phyloP scores from a whole-genome alignment of 2,329 filamentous ascomycete species.

The Grosmannia clavigera region DNA sequence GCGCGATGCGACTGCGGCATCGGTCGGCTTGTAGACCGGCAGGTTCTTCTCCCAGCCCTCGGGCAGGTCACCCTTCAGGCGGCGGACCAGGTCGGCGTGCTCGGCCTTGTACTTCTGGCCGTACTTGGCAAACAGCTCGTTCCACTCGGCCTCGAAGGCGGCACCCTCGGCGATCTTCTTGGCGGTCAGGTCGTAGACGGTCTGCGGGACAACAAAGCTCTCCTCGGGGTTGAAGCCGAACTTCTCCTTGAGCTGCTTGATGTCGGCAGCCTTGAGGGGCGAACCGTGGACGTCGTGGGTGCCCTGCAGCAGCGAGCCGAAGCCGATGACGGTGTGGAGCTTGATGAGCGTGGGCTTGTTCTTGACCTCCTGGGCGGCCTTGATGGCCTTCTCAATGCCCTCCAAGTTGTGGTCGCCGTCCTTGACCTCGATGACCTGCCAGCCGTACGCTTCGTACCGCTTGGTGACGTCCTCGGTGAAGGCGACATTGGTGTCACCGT shows the following conservation, averaged over 20 bases:
- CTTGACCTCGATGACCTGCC: conserved; percentile 75
- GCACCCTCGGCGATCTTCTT: conserved; percentile 79
- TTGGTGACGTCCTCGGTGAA: conserved; percentile 96
- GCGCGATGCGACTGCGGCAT: conserved; percentile 77
- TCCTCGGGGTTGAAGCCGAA: conserved; percentile 94
- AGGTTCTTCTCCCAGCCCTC: conserved; percentile 94
- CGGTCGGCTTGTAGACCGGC: conserved; percentile 77
- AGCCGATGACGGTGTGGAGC: conserved; percentile 94
- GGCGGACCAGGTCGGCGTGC: conserved; percentile 68
- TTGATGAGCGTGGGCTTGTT: conserved; percentile 97
- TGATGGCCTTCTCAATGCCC: conserved; percentile 78
- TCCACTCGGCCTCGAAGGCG: conserved; percentile 88
- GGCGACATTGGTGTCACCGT: conserved; percentile 88
- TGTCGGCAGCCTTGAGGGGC: conserved; percentile 88
- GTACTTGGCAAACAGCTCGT: conserved; percentile 84
- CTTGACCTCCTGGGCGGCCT: conserved; percentile 72
- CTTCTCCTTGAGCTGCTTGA: conserved; percentile 83
- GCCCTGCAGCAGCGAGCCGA: conserved; percentile 83
- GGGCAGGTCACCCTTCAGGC: conserved; percentile 71
- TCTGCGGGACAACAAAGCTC: conserved; percentile 84
- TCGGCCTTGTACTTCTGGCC: conserved; percentile 62
- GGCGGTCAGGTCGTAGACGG: conserved; percentile 85
- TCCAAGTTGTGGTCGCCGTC: conserved; percentile 84
- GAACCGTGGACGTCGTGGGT: conserved; percentile 94
- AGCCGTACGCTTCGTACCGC: conserved; percentile 94